Evolutionary conservation across 306 rosid species (phyloP).

Genomic region (Quercus berberidifolia): DNA sequence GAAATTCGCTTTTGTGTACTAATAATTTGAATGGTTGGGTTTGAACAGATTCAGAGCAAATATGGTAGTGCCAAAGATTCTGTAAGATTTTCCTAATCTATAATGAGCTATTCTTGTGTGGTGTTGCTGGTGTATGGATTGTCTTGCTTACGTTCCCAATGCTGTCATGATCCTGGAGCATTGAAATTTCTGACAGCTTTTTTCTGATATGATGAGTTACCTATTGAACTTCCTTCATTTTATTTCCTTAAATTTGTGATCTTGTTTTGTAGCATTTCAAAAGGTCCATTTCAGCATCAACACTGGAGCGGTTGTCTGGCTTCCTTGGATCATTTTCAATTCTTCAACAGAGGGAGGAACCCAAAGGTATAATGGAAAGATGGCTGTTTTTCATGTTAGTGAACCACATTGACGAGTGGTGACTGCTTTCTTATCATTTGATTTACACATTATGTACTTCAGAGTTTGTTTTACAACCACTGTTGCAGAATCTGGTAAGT

Average conservation of each 20-base stretch:
- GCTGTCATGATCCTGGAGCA: background rate
- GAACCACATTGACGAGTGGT: background rate
- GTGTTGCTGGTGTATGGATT: background rate
- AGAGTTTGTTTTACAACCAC: slow-evolving; percentile 4
- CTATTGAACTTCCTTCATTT: background rate
- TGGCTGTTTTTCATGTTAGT: slow-evolving; percentile 1
- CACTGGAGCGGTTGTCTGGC: slow-evolving; percentile 70
- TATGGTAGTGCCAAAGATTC: slow-evolving; percentile 63
- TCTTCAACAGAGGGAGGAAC: slow-evolving; percentile 65
- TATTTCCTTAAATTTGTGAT: slow-evolving; percentile 8
- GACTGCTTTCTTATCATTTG: background rate
- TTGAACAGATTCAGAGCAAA: slow-evolving; percentile 76
- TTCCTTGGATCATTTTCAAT: slow-evolving; percentile 85
- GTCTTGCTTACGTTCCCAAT: background rate
- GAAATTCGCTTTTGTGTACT: background rate
- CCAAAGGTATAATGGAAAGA: slow-evolving; percentile 45
- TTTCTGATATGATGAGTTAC: background rate
- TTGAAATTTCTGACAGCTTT: background rate
- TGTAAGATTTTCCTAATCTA: slow-evolving; percentile 41
- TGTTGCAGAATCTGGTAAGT: background rate
- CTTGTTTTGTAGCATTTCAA: slow-evolving; percentile 50
- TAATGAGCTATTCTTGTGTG: background rate
- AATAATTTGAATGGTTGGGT: slow-evolving; percentile 7
- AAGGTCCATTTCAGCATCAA: slow-evolving; percentile 80
- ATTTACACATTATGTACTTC: background rate